phyloP scores from a whole-genome alignment of 148 eudicot species.

The Nepenthes mirabilis region DNA sequence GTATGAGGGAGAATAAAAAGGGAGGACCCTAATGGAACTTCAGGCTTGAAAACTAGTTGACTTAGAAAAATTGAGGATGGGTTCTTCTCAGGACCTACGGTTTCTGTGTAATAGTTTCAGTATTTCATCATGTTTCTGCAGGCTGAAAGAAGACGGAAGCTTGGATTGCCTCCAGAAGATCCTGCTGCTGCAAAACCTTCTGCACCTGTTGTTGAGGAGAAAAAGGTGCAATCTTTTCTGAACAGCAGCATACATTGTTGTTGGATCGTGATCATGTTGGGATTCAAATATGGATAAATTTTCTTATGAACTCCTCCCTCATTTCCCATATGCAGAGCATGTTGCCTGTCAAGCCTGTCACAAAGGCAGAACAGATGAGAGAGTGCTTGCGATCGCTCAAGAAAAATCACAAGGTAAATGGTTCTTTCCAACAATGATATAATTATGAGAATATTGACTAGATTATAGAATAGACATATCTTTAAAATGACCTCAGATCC shows the following conservation, averaged over 20 bases:
- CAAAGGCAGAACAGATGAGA: slow-evolving; percentile 94
- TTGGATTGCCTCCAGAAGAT: slow-evolving; percentile 85
- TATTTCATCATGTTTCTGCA: slow-evolving; percentile 14
- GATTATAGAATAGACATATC: too few relatives aligned
- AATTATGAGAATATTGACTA: too few relatives aligned
- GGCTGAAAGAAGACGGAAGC: slow-evolving; percentile 98
- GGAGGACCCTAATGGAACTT: too few relatives aligned
- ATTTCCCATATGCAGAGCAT: slow-evolving; percentile 32
- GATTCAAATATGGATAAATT: slow-evolving; percentile 2
- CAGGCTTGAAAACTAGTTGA: background rate
- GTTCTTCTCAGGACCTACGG: background rate
- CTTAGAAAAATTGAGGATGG: background rate
- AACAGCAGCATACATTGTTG: background rate
- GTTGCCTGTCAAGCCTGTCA: slow-evolving; percentile 80
- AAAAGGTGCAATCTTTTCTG: slow-evolving; percentile 41
- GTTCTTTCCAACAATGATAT: too few relatives aligned
- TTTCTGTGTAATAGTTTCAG: background rate
- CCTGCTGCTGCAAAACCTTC: slow-evolving; percentile 67
- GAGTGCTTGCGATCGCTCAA: slow-evolving; percentile 87
- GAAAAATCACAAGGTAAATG: slow-evolving; percentile 67
- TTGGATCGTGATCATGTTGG: background rate
- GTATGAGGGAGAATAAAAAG: too few relatives aligned
- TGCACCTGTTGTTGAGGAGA: slow-evolving; percentile 70
- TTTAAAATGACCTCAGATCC: too few relatives aligned
- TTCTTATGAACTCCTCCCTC: slow-evolving; percentile 1